These are phyloP conservation scores for Dillenia turbinata DNA, from an alignment of 164 flowering plant genomes.

Conservation along the genomic window DNA sequence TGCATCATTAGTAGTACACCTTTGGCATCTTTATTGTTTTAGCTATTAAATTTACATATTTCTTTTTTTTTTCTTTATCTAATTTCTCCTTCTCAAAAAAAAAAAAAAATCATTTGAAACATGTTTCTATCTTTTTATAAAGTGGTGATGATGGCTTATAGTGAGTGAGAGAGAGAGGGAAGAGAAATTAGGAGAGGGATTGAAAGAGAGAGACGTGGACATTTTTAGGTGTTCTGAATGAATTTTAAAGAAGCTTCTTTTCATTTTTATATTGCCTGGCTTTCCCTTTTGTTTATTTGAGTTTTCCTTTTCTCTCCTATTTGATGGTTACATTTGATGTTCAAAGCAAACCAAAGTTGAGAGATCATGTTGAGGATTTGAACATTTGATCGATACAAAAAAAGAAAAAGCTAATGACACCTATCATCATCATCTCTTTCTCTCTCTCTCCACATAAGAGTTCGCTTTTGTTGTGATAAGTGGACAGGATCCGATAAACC, in stretches of 20 bases:
- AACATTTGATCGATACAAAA: conserved; percentile 13
- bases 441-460: neutral
- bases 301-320: conserved; percentile 3
- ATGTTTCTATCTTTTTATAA: conserved; percentile 13
- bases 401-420: conserved; percentile 18
- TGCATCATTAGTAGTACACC: conserved; percentile 8
- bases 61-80: neutral
- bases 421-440: neutral
- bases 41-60: neutral
- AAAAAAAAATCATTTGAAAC: conserved; percentile 5
- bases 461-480: neutral
- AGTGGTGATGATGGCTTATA: neutral
- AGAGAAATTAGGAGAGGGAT: neutral
- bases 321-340: conserved; percentile 4
- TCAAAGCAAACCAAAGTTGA: conserved; percentile 18
- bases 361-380: conserved; percentile 14
- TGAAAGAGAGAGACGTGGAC: conserved; percentile 19
- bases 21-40: no score
- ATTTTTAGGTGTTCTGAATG: conserved; percentile 26
- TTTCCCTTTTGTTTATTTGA: conserved; percentile 2
- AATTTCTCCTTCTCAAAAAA: conserved; percentile 6
- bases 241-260: conserved; percentile 26
- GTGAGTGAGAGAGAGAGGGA: neutral
- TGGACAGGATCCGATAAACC: conserved; percentile 38
- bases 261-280: conserved; percentile 11